A percentile compares a stretch with the other conserved stretches of the same genome.
Conservation (phyloP, 495 filamentous ascomycete genomes). For the Parmelia sp. region DNA sequence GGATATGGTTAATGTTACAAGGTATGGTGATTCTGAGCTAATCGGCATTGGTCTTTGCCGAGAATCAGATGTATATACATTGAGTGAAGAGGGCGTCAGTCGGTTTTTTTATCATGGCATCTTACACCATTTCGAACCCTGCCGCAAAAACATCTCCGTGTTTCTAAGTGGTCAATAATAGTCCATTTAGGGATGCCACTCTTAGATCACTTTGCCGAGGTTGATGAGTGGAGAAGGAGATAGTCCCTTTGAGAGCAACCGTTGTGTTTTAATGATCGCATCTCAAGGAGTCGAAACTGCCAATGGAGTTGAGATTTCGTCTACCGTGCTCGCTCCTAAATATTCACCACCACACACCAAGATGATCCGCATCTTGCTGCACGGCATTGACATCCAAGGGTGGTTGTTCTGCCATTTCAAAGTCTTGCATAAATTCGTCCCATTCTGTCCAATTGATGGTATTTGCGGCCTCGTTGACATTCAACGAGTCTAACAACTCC, state of each 20-base stretch:
- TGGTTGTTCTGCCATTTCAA: slow-evolving; percentile 33
- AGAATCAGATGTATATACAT: slow-evolving; percentile 22
- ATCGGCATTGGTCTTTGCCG: slow-evolving; percentile 27
- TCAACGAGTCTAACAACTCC: not conserved
- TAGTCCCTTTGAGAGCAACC: not conserved
- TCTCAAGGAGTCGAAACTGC: not conserved
- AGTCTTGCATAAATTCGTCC: slow-evolving; percentile 48
- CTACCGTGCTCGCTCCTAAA: not conserved
- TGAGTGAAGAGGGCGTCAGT: slow-evolving; percentile 23
- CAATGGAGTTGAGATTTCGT: slow-evolving; percentile 7
- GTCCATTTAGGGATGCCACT: too few species aligned
- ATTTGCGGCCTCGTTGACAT: slow-evolving; percentile 11
- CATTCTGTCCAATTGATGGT: slow-evolving; percentile 39
- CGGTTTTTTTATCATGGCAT: slow-evolving; percentile 24
- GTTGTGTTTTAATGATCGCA: not conserved
- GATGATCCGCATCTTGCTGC: slow-evolving; percentile 1
- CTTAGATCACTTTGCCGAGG: not conserved
- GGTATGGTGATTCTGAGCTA: slow-evolving; percentile 35
- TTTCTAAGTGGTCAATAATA: not conserved
- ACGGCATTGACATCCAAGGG: not conserved
- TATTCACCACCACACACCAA: slow-evolving; percentile 22
- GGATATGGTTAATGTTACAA: slow-evolving; percentile 44
- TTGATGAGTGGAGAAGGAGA: not conserved
- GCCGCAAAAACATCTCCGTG: slow-evolving; percentile 1
- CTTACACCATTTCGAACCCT: slow-evolving; percentile 10